Base-by-base conservation (phyloP, 2,329 filamentous ascomycete species). In the Lecanoromycetidae sp. region DNA sequence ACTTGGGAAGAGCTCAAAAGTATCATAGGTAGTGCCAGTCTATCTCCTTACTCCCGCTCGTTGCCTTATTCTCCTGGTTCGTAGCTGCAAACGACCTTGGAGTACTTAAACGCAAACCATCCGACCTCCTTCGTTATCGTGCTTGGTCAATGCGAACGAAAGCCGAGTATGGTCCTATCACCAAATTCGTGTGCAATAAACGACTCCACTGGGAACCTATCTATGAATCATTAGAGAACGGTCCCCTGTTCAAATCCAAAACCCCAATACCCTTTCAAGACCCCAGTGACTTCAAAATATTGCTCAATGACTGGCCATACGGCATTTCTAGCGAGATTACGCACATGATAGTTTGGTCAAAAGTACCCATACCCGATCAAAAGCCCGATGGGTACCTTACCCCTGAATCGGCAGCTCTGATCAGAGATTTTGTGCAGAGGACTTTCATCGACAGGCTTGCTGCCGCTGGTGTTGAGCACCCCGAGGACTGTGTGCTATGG, bases 261-360 rank as follows among this genome's bases (percentile, higher is more conserved):
- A 66, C 63, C 39, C 42, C 52, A 9, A 63, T 60, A 3, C 76
- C 77, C 0, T 80, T 80, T 58, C 69, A 66, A 38, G 66, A 77
- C 54, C 53, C 64, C 8, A 57, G 59, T 27, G 77, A 80, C 60
- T 80, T 71, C 60, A 68, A 63, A 48, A 72, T 79, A 46, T 63
- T 80, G 38, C 63, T 64, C 35, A 81, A 81, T 56, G 77, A 81
- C 59, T 81, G 77, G 77, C 74, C 75, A 1, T 81, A 81, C 59
- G 76, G 75, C 3, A 19, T 79, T 15, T 69, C 63, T 1, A 57
- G 65, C 1, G 74, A 71, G 3, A 75, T 80, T 52, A 61, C 57
- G 13, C 77, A 81, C 57, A 60, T 80, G 1, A 63, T 74, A 5
- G 71, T 80, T 20, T 80, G 77, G 77, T 59, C 69, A 26, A 73